Evolutionary conservation across 805 yeast species (phyloP), one percentile per base, ranked within the genome.

Genomic region (Saccharomycopsis oosterbeekiorum): DNA sequence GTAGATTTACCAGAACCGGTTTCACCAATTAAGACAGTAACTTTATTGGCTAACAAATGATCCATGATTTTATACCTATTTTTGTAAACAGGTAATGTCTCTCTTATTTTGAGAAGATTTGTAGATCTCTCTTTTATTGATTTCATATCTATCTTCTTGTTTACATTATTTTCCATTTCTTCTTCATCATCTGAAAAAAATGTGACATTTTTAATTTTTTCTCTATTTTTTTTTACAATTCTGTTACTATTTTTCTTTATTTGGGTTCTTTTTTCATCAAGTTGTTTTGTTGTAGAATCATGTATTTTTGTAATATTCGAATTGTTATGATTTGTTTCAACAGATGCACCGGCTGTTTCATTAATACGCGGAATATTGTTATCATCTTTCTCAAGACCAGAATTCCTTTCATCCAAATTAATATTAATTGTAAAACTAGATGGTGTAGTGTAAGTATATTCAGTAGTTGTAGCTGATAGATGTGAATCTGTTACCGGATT

Each of bases 1-100:
- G 99, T 93, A 2, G 98, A 92, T 70, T 93, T 93, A 77, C 98
- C 98, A 8, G 97, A 89, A 73, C 99, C 99, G 0, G 99, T 93
- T 70, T 93, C 98, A 73, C 98, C 98, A 70, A 94, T 88, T 19
- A 93, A 78, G 1, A 93, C 83, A 0, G 92, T 84, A 4, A 91
- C 96, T 64, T 80, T 84, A 67, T 85, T 81, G 11, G 74, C 63
- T 2, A 73, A 61, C 1, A 93, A 69, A 64, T 83, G 81, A 10
- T 78, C 74, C 63, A 88, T 70, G 17, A 93, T 80, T 59, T 82
- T 79, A 54, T 82, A 84, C 67, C 83, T 83, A 64, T 88, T 89
- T 66, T 81, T 84, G 72, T 79, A 90, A 34, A 92, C 89, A 0
- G 97, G 97, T 54, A 92, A 77, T 0, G 79, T 75, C 65, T 80